Base-by-base conservation (phyloP, 83 land plant genomes). In the Isoetes engelmannii region DNA sequence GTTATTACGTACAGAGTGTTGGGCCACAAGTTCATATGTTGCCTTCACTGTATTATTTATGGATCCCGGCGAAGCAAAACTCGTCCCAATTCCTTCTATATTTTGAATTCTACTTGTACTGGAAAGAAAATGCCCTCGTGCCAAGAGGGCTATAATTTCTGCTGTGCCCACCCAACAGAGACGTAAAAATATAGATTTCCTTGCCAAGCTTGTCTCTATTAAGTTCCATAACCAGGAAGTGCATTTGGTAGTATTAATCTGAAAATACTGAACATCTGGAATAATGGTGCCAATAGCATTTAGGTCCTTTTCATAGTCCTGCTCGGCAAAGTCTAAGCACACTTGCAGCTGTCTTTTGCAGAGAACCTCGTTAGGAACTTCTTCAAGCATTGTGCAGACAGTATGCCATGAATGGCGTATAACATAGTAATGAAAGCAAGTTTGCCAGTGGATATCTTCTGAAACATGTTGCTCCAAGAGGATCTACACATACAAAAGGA, bases 151-250 rank as follows among this genome's bases (percentile, higher is more conserved):
- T 47, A 91, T 58, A 17, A 95, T 69, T 63, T 88, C 93, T 47
- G 69, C 75, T n/a, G 86, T 78, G 49, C 86, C 86, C 45, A 80
- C 67, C 93, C 93, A 95, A 63, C 79, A 75, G 28, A 76, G 82
- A 54, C 79, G 81, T 61, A 88, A 47, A 59, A 95, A 95, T 13
- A 90, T 88, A 77, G 77, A 77, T 4, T 73, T 82, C 73, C 74
- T 83, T 0, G 87, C 93, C 41, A 91, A 77, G 76, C 86, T 75
- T 75, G 78, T 67, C 69, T 95, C 97, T 63, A 95, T 71, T 73
- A 81, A 77, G 50, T 72, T 74, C 71, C 79, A 75, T 54, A 95
- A 68, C 88, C 90, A 91, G 44, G 47, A 18, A 43, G 93, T 78
- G 74, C 90, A 88, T 57, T 64, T 28, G 37, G 37, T 70, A 58